Conservation (phyloP, 139 green algal genomes). For the Chlorella sorokiniana region DNA sequence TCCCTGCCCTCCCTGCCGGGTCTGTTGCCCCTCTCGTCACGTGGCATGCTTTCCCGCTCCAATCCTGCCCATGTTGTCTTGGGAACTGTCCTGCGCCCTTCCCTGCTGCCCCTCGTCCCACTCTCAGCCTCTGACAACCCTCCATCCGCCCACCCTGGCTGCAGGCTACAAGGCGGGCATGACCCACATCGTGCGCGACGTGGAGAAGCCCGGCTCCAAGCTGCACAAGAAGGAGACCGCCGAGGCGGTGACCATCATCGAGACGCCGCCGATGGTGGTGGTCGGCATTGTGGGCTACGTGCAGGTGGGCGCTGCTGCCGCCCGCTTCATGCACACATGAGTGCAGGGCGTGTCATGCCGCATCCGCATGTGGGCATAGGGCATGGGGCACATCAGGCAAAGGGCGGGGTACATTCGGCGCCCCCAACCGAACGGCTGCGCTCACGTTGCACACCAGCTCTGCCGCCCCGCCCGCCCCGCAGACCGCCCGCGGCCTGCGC, state of each 20-base stretch:
- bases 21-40: not conserved
- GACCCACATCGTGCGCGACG: conserved; percentile 98
- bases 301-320: not conserved
- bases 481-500: conserved; percentile 91
- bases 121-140: no score
- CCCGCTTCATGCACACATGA: not conserved
- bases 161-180: conserved; percentile 87
- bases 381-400: no score
- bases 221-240: conserved; percentile 99
- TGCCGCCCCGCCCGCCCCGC: not conserved
- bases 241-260: conserved; percentile 98
- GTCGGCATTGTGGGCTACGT: conserved; percentile 98
- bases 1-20: not conserved
- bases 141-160: conserved; percentile 43
- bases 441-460: not conserved
- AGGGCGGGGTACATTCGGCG: no score
- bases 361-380: no score
- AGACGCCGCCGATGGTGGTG: conserved; percentile 97
- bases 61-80: no score
- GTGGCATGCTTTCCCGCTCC: no score
- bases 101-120: no score
- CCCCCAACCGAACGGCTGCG: not conserved
- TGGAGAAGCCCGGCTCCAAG: conserved; percentile 99
- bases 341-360: not conserved
- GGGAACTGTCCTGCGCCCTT: not conserved